Evolutionary conservation across 441 rosid genomes (phyloP).

Genomic region (Theobroma grandiflorum): DNA sequence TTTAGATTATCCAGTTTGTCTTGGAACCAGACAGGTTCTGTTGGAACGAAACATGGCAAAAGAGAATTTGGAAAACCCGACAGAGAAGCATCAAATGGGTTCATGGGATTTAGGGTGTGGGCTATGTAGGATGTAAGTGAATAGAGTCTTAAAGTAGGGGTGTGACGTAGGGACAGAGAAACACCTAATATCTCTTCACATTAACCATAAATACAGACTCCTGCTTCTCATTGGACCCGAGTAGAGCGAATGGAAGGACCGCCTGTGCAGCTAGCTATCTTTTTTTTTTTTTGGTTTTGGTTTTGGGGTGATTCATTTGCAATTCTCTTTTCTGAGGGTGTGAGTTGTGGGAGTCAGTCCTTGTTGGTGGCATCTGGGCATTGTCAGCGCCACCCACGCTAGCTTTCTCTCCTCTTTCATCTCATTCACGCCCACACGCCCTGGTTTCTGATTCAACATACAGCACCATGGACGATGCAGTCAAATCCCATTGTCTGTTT

Average conservation of each 20-base stretch:
- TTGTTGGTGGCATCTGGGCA: conserved; percentile 27
- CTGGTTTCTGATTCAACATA: conserved; percentile 60
- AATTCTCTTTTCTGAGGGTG: background rate
- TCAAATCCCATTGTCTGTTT: conserved; percentile 40
- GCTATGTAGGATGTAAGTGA: background rate
- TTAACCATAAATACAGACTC: background rate
- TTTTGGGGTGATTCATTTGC: background rate
- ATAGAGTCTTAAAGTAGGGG: background rate
- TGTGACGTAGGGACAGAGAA: background rate
- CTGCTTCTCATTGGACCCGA: background rate
- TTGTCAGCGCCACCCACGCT: conserved; percentile 61
- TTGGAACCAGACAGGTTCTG: background rate
- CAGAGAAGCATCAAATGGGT: conserved; percentile 33
- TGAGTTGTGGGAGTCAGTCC: conserved; percentile 28
- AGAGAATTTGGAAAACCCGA: conserved; percentile 13
- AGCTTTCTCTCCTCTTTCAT: conserved; percentile 12
- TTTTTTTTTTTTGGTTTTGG: background rate
- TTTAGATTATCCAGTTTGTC: background rate
- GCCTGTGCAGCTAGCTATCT: conserved; percentile 18
- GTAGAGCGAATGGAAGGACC: background rate
- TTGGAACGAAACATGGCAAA: background rate
- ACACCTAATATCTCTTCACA: conserved; percentile 7
- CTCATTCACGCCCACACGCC: conserved; percentile 65
- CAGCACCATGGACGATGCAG: conserved; percentile 62
- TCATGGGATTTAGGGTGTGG: conserved; percentile 40